Conservation (phyloP, 768 basidiomycete genomes). For the Clavaria fumosa region DNA sequence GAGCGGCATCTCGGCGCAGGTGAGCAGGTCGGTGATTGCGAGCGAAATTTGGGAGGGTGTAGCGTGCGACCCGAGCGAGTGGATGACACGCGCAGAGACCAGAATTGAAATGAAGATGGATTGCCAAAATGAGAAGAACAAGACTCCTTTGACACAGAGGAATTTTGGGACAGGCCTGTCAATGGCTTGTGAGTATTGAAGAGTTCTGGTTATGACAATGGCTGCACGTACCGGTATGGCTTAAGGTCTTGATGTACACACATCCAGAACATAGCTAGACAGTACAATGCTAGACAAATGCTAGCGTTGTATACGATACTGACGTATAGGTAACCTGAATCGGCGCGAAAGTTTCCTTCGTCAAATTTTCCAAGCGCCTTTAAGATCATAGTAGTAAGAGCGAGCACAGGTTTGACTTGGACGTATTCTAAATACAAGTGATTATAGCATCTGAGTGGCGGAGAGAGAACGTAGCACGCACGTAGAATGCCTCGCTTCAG, state of each 20-base stretch:
- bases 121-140: conserved; percentile 99
- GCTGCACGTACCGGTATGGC: conserved; percentile 55
- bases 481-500: conserved; percentile 92
- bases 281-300: conserved; percentile 72
- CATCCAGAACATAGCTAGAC: conserved; percentile 94
- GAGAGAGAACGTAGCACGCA: conserved; percentile 20
- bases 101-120: conserved; percentile 72
- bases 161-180: conserved; percentile 87
- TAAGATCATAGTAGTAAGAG: conserved; percentile 67
- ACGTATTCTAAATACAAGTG: conserved; percentile 67
- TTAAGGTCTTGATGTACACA: conserved; percentile 79
- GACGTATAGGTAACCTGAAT: conserved; percentile 86
- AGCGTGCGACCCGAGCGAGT: conserved; percentile 71
- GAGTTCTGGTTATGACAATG: background rate
- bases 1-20: conserved; percentile 95
- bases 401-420: conserved; percentile 86
- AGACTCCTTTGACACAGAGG: conserved; percentile 93
- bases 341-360: conserved; percentile 73
- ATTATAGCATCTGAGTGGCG: background rate
- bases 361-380: conserved; percentile 80
- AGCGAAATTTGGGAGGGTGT: conserved; percentile 82
- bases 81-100: conserved; percentile 70
- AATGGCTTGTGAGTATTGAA: conserved; percentile 2
- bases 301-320: conserved; percentile 74
- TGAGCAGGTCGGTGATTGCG: conserved; percentile 77